Conservation (phyloP, 352 stramenopile genomes). For the Globisporangium yorkense region DNA sequence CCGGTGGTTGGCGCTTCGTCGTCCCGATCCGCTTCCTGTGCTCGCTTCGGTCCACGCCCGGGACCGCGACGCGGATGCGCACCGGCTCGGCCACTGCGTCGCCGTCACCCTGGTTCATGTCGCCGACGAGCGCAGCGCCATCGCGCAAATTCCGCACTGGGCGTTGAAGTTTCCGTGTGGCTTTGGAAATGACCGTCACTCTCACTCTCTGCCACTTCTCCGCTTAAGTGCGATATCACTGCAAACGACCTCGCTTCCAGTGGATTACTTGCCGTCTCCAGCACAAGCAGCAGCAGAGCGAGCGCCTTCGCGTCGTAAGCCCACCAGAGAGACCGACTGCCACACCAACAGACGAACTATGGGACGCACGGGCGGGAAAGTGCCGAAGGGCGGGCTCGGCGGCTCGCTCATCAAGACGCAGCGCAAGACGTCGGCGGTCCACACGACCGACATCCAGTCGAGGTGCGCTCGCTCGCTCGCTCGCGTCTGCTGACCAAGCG, state of each 20-base stretch:
- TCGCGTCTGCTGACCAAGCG: not conserved
- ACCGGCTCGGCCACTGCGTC: slow-evolving; percentile 18
- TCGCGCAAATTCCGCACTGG: not conserved
- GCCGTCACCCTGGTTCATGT: not conserved
- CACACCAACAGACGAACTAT: slow-evolving; percentile 23
- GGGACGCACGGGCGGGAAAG: slow-evolving; percentile 68
- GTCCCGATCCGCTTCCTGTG: not conserved
- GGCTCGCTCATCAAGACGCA: slow-evolving; percentile 72
- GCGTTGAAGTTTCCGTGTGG: not conserved
- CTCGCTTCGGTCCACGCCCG: slow-evolving; percentile 18
- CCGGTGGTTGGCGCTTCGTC: not conserved
- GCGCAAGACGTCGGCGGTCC: slow-evolving; percentile 64
- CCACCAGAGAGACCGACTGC: not conserved
- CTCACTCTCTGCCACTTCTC: too few species aligned
- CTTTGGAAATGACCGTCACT: not conserved
- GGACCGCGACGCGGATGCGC: slow-evolving; percentile 34
- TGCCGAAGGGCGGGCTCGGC: slow-evolving; percentile 68
- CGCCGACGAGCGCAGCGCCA: not conserved
- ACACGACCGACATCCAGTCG: slow-evolving; percentile 68
- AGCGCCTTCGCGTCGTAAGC: not conserved
- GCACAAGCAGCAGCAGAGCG: not conserved
- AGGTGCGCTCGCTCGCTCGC: slow-evolving; percentile 24
- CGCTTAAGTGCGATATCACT: not conserved
- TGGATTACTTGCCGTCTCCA: slow-evolving; percentile 3
- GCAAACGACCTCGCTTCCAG: slow-evolving; percentile 6